Evolutionary conservation across 305 asterid genomes (phyloP).

Genomic region (Fraxinus latifolia): DNA sequence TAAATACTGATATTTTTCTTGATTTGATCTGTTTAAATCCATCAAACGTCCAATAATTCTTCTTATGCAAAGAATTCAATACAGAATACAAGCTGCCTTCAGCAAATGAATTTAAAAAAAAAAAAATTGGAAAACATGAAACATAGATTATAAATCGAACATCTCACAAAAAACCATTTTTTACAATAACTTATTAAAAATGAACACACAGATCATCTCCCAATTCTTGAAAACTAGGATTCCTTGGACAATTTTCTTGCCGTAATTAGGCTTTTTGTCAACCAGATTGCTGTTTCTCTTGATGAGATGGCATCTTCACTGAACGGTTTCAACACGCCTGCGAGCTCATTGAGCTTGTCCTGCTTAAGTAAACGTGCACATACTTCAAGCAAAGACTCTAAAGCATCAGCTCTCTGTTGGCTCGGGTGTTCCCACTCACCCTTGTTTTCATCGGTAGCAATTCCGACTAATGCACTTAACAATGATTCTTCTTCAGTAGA

Average conservation of each 20-base stretch:
- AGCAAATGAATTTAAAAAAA: background rate
- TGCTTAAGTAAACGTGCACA: constrained; percentile 87
- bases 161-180: background rate
- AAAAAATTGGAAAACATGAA: background rate
- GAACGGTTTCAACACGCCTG: constrained; percentile 83
- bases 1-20: background rate
- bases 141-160: background rate
- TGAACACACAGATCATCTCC: constrained; percentile 3
- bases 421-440: constrained; percentile 35
- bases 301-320: constrained; percentile 88
- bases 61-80: background rate
- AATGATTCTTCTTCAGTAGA: constrained; percentile 12
- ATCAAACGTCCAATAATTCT: background rate
- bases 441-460: constrained; percentile 36
- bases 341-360: constrained; percentile 82
- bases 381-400: constrained; percentile 89
- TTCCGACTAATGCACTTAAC: constrained; percentile 27
- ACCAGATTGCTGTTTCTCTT: constrained; percentile 93
- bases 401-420: constrained; percentile 77
- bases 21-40: background rate
- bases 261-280: constrained; percentile 72
- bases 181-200: constrained; percentile 2
- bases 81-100: background rate
- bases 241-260: constrained; percentile 61
- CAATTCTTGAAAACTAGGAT: constrained; percentile 32